Evolutionary conservation across 768 basidiomycete species (phyloP).

Genomic region (Trametes sanguinea): DNA sequence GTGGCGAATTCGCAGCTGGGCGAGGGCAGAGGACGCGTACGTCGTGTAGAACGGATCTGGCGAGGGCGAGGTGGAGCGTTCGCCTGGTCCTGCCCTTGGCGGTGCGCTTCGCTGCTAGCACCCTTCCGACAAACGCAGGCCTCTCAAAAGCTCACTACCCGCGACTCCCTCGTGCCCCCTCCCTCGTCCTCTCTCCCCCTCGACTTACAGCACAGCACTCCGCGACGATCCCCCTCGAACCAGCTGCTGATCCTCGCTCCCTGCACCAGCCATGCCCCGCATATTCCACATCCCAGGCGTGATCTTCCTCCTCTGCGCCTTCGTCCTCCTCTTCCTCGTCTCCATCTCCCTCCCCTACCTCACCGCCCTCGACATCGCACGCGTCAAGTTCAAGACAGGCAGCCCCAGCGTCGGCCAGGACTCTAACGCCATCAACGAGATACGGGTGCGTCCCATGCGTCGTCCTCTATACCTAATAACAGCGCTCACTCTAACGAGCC

Average conservation of each 20-base stretch:
- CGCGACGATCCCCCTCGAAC: not conserved
- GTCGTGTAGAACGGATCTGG: not conserved
- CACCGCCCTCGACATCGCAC: constrained; percentile 64
- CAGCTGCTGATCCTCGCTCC: not conserved
- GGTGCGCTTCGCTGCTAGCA: no score
- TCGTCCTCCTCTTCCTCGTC: constrained; percentile 66
- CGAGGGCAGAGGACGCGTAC: not conserved
- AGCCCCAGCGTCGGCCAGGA: constrained; percentile 28
- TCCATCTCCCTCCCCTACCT: constrained; percentile 74
- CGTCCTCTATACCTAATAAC: not conserved
- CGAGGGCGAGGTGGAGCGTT: not conserved
- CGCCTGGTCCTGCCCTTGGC: no score
- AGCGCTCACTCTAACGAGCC: not conserved
- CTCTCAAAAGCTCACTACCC: not conserved
- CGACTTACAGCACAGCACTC: not conserved
- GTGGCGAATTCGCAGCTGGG: not conserved
- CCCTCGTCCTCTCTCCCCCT: not conserved
- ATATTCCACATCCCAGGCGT: constrained; percentile 62
- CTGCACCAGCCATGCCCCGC: constrained; percentile 15
- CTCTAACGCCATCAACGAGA: constrained; percentile 39
- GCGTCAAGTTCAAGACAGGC: constrained; percentile 50
- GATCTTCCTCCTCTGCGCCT: constrained; percentile 57
- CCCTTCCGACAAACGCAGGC: no score
- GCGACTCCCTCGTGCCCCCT: not conserved
- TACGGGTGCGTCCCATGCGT: constrained; percentile 51